Base-by-base conservation (phyloP, 129 eudicot genomes). In the Scalesia atractyloides region DNA sequence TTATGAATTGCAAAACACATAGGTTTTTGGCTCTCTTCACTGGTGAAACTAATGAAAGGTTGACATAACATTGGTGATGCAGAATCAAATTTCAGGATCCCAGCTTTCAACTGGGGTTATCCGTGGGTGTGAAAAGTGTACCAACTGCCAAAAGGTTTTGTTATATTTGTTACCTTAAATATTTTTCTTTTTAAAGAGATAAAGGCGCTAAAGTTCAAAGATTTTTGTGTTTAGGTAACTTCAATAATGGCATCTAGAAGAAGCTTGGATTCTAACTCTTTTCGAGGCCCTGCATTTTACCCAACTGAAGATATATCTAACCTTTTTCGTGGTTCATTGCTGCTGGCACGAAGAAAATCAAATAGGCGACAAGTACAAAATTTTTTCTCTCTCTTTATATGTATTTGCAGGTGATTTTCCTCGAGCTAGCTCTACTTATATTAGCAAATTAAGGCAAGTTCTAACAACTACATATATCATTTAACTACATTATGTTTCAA, bases 211-310 rank as follows among this genome's bases (percentile, higher is more conserved):
- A 77, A 63, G 41, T 41, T 74, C 26, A 11, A 53, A 62, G 37
- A 51, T 65, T 41, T 75, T 83, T 66, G 69, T 63, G 58, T 67
- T 74, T 76, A 94, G 98, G 98, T 94, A 17, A 76, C 70, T 74
- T 96, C 98, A 46, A 85, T n/a, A 84, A 82, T 94, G 98, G 97
- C 91, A 46, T 61, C 96, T 89, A 0, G 81, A 84, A 82, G 92
- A 84, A 81, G 93, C 96, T 41, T 79, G 85, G 54, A 69, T 87
- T 81, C 97, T 91, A 48, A 85, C 79, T 72, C 84, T 94, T 79
- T 78, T 78, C 74, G 92, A 94, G 24, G 98, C 89, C 98, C 98
- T 51, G 96, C 85, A 54, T 94, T 90, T 79, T 83, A 94, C 83
- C 98, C 98, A 16, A 82, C 76, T 57, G 91, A 94, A 90, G 87